Conservation (phyloP, 352 stramenopile genomes). For the Globisporangium canariense region DNA sequence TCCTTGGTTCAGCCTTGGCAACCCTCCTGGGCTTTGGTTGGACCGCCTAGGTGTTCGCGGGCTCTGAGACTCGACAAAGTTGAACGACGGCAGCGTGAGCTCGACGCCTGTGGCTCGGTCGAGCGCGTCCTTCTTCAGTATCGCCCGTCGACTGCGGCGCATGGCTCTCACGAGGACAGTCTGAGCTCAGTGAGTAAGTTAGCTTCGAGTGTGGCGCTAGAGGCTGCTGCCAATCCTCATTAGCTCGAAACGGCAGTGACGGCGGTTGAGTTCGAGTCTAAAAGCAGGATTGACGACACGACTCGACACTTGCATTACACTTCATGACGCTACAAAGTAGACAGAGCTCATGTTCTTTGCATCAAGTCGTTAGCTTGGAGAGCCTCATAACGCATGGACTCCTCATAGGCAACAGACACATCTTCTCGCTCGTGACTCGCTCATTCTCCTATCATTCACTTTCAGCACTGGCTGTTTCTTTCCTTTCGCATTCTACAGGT, state of each 20-base stretch:
- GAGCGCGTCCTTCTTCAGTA: conserved; percentile 16
- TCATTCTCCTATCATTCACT: background rate
- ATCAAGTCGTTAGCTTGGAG: too few relatives aligned
- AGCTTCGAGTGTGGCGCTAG: too few relatives aligned
- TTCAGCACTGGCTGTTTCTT: background rate
- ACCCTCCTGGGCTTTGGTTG: conserved; percentile 5
- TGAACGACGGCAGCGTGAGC: conserved; percentile 49
- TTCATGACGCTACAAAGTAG: too few relatives aligned
- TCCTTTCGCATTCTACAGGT: conserved; percentile 25
- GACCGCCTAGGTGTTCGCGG: background rate
- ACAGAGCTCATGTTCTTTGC: too few relatives aligned
- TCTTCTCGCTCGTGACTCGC: background rate
- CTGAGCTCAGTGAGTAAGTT: background rate
- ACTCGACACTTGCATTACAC: too few relatives aligned
- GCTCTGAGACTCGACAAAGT: conserved; percentile 50
- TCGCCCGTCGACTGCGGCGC: conserved; percentile 8
- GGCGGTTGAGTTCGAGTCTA: background rate
- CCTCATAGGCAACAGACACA: background rate
- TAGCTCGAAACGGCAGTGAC: background rate
- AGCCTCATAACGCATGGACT: background rate
- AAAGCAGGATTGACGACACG: too few relatives aligned
- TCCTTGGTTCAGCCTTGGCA: conserved; percentile 1
- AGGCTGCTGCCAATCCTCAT: background rate
- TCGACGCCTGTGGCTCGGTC: conserved; percentile 27
- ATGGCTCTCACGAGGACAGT: conserved; percentile 1